Percentiles rank a stretch among this genome's conserved stretches.
Evolutionary conservation across 2,329 filamentous ascomycete species (phyloP).

Genomic region (Curvularia hawaiiensis): DNA sequence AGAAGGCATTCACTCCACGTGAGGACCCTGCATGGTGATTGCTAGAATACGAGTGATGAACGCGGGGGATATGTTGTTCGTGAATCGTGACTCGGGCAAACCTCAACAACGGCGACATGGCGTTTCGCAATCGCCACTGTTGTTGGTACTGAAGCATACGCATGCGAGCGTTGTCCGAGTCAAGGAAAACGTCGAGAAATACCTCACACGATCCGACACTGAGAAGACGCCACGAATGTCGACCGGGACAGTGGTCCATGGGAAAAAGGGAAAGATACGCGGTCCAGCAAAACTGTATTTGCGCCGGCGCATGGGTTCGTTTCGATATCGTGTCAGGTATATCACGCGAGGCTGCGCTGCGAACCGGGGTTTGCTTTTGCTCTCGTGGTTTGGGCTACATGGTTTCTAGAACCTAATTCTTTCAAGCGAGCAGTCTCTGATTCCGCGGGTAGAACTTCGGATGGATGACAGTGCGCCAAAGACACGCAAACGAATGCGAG

Average conservation of each 20-base stretch:
- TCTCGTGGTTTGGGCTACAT: not conserved
- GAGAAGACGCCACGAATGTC: not conserved
- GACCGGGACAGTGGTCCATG: conserved; percentile 1
- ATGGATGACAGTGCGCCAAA: not conserved
- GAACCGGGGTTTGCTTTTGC: not conserved
- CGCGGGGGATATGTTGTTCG: not conserved
- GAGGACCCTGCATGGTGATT: not conserved
- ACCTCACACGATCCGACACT: not conserved
- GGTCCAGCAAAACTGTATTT: not conserved
- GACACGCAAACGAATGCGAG: not conserved
- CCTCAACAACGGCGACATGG: not conserved
- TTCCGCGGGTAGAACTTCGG: not conserved
- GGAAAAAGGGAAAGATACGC: conserved; percentile 1
- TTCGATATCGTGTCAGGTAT: conserved; percentile 9
- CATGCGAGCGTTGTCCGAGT: not conserved
- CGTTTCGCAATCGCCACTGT: not conserved
- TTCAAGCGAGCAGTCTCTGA: not conserved
- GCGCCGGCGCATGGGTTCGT: conserved; percentile 3
- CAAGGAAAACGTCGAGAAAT: not conserved
- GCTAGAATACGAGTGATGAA: not conserved
- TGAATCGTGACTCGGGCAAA: not conserved
- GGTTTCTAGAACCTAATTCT: not conserved
- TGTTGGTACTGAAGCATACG: not conserved
- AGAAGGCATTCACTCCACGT: conserved; percentile 1
- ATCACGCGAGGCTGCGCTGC: conserved; percentile 11